Evolutionary conservation across 2,329 filamentous ascomycete genomes (phyloP), one percentile per base, ranked within the genome.

Genomic region (Cercospora sp.): DNA sequence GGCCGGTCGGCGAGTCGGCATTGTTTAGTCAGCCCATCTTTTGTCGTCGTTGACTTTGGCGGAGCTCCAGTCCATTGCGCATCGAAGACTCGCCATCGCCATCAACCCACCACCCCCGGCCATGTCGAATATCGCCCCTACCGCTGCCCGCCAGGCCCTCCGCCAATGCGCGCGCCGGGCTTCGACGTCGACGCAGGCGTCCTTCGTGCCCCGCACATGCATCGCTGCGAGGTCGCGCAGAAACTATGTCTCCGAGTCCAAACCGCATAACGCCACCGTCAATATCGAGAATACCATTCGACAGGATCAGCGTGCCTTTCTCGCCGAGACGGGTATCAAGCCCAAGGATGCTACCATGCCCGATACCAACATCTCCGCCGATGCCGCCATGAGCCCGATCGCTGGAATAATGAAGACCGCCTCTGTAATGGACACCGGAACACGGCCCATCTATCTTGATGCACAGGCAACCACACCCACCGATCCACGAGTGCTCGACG

Each of bases 401-500:
- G 75, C 77, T 86, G 91, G 91, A 72, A 90, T 97, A 57, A 84
- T 99, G 70, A 96, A 95, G 83, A 91, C 97, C 80, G 94, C 94
- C 8, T 93, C 93, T 12, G 85, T 97, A 71, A 92, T 98, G 90
- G 94, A 97, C 74, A 90, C 97, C 80, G 95, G 95, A 67, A 90
- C 92, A 70, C 87, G 95, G 68, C 95, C 95, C 45, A 98, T 99
- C 78, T 99, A 99, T 77, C 90, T 99, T 64, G 95, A 99, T 79
- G 97, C 97, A 90, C 95, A 99, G 82, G 93, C 95, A 40, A 99
- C 95, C 1, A 99, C 95, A 0, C 95, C 95, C 18, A 89, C 95
- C 68, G 95, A 99, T 76, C 95, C 95, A 26, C 89, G 95, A 72
- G 95, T 99, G 34, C 87, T 99, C 57, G 95, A 99, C 80, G 91